phyloP scores from a whole-genome alignment of 2,329 filamentous ascomycete species.

The Fusarium piperis region DNA sequence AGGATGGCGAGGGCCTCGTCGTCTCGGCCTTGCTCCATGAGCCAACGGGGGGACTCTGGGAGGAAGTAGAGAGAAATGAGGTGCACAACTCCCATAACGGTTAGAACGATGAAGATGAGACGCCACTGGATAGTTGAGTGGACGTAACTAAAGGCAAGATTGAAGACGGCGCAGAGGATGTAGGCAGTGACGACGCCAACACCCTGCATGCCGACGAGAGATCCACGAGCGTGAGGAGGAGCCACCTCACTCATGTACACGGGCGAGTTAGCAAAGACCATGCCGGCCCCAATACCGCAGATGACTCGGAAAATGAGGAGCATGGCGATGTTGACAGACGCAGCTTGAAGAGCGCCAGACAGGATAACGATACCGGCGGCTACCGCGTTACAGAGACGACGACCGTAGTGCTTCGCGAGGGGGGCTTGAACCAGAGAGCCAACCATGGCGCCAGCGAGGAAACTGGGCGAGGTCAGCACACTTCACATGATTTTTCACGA shows the following conservation, averaged over 20 bases:
- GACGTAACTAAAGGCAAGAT: conserved; percentile 15
- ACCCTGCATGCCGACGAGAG: conserved; percentile 48
- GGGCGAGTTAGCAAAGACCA: conserved; percentile 50
- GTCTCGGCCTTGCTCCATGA: conserved; percentile 49
- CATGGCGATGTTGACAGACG: conserved; percentile 12
- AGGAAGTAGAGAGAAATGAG: conserved; percentile 42
- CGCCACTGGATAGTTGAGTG: neutral
- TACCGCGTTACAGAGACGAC: conserved; percentile 16
- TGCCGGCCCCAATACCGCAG: conserved; percentile 47
- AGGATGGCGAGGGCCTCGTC: conserved; percentile 41
- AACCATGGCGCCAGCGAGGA: conserved; percentile 20
- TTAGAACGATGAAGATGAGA: conserved; percentile 32
- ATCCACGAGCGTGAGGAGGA: conserved; percentile 48
- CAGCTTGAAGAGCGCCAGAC: conserved; percentile 8
- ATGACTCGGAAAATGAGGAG: conserved; percentile 16
- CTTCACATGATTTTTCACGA: no score
- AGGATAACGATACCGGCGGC: conserved; percentile 18
- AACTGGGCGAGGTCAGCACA: neutral
- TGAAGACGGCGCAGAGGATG: conserved; percentile 44
- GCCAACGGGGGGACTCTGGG: conserved; percentile 52
- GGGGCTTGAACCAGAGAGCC: conserved; percentile 26
- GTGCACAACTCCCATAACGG: conserved; percentile 35
- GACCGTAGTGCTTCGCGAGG: conserved; percentile 23
- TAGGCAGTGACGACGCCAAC: conserved; percentile 46
- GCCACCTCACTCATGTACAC: conserved; percentile 50